A percentile compares a stretch with the other conserved stretches of the same genome.
Evolutionary conservation across 192 early-diverging fungal species (phyloP).

Genomic region (Hyaloraphidium curvatum): DNA sequence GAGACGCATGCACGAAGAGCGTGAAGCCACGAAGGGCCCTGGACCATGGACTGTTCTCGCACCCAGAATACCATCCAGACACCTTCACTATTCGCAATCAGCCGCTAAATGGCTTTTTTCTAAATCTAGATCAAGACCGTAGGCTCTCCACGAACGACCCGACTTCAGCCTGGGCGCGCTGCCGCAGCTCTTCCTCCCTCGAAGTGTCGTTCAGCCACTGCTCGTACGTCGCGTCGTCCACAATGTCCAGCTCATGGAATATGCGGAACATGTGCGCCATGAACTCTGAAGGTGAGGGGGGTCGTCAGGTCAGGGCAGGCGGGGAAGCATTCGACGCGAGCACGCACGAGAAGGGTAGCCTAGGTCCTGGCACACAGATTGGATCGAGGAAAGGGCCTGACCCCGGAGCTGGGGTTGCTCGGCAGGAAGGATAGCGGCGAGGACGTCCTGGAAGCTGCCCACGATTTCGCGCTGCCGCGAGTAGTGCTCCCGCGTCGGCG

Average conservation of each 20-base stretch:
- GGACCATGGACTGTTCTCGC: too few relatives aligned
- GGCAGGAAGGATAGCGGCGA: not conserved
- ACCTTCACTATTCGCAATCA: too few relatives aligned
- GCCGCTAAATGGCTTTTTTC: too few relatives aligned
- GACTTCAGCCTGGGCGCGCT: too few relatives aligned
- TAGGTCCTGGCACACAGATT: not conserved
- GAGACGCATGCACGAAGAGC: too few relatives aligned
- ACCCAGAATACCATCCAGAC: too few relatives aligned
- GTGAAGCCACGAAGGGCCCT: too few relatives aligned
- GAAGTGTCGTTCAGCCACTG: slow-evolving; percentile 9
- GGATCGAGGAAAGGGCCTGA: not conserved
- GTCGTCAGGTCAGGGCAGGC: not conserved
- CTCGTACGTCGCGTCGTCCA: slow-evolving; percentile 10
- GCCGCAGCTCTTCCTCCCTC: slow-evolving; percentile 5
- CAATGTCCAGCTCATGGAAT: slow-evolving; percentile 15
- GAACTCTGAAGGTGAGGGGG: slow-evolving; percentile 8
- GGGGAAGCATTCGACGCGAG: not conserved
- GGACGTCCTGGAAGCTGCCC: not conserved
- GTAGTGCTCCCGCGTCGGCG: too few relatives aligned
- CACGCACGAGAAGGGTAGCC: not conserved
- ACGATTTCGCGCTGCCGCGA: too few relatives aligned
- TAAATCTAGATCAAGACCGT: too few relatives aligned
- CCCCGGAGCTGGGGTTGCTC: not conserved
- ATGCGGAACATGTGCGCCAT: slow-evolving; percentile 22
- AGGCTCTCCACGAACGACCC: too few relatives aligned